A percentile compares a stretch with the other conserved stretches of the same genome.
phyloP scores from a whole-genome alignment of 2,329 filamentous ascomycete species.

The Knufia petricola region DNA sequence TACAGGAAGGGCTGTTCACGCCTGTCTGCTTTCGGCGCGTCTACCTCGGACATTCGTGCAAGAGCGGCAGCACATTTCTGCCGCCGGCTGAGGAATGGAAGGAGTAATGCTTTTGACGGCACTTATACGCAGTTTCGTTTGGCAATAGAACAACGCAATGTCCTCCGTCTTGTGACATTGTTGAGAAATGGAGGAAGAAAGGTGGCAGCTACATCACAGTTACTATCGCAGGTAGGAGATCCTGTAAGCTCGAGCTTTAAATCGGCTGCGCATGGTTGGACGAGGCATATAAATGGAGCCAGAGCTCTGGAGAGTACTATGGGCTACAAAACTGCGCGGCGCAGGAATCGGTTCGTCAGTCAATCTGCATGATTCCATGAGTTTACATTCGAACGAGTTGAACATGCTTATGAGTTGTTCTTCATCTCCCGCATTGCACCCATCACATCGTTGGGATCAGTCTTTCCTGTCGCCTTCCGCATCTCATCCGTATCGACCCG shows the following conservation, averaged over 20 bases:
- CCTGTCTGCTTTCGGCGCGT: constrained; percentile 9
- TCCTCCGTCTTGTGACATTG: not conserved
- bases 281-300: too few species aligned
- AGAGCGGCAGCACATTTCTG: constrained; percentile 3
- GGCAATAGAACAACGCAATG: not conserved
- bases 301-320: too few species aligned
- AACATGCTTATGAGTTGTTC: constrained; percentile 35
- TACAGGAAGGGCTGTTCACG: constrained; percentile 41
- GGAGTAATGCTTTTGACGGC: not conserved
- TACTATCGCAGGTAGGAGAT: too few species aligned
- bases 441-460: constrained; percentile 76
- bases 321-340: too few species aligned
- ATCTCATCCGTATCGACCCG: constrained; percentile 67
- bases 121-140: constrained; percentile 1
- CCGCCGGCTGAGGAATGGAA: not conserved
- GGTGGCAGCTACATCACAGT: not conserved
- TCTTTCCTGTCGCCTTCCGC: constrained; percentile 73
- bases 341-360: too few species aligned
- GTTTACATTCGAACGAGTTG: not conserved
- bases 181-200: not conserved
- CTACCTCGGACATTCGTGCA: constrained; percentile 1
- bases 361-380: too few species aligned
- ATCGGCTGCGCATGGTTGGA: too few species aligned
- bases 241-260: too few species aligned
- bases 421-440: constrained; percentile 79